Evolutionary conservation across 1,139 yeast species (phyloP).

Genomic region (Geotrichum macrosporum): DNA sequence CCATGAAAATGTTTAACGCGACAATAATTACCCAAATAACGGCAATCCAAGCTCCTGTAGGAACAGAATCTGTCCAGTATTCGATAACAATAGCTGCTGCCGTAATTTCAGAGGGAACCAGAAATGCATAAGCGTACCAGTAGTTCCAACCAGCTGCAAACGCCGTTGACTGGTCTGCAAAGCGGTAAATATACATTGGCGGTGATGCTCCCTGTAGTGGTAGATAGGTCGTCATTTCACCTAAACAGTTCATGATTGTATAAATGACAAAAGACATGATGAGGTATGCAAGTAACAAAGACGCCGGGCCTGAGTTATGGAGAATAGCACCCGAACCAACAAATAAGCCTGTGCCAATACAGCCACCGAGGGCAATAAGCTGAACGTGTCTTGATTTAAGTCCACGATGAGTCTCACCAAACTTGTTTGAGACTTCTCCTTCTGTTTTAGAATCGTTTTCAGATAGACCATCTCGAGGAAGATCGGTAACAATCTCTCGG

Average conservation of each 20-base stretch:
- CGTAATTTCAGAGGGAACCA: constrained; percentile 61
- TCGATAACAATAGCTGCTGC: constrained; percentile 72
- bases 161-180: constrained; percentile 51
- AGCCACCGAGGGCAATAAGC: constrained; percentile 85
- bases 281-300: constrained; percentile 53
- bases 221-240: constrained; percentile 58
- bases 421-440: neutral
- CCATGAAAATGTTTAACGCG: constrained; percentile 54
- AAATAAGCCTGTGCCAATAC: constrained; percentile 74
- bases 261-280: constrained; percentile 52
- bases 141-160: constrained; percentile 80
- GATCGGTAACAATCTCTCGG: neutral
- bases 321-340: constrained; percentile 63
- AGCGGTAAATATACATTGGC: constrained; percentile 40
- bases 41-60: constrained; percentile 71
- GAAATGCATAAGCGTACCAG: constrained; percentile 86
- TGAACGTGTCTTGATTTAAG: constrained; percentile 63
- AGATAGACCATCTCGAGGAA: neutral
- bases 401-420: constrained; percentile 36
- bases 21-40: constrained; percentile 59
- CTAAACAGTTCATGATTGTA: constrained; percentile 54
- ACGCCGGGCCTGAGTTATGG: constrained; percentile 61
- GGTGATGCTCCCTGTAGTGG: constrained; percentile 41
- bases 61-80: constrained; percentile 71
- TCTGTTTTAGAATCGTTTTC: neutral